These are phyloP conservation scores for Kluyveromyces sp. DNA, from an alignment of 1,139 yeast species.

Conservation along the genomic window DNA sequence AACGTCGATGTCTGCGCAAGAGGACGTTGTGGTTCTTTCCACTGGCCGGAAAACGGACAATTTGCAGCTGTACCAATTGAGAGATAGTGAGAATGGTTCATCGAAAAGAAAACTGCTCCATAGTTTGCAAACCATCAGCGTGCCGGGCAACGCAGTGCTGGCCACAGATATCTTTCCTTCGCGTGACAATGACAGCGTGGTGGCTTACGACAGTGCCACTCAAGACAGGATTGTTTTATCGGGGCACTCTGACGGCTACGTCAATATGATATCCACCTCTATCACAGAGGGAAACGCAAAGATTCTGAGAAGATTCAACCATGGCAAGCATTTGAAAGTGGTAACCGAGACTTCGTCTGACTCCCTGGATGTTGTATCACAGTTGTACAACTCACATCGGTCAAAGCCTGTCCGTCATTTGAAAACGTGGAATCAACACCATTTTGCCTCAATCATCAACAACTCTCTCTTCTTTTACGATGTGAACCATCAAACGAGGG, in stretches of 20 bases:
- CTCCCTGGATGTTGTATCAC: conserved; percentile 10
- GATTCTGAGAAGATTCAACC: conserved; percentile 25
- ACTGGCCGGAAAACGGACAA: conserved; percentile 15
- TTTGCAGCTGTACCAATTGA: conserved; percentile 18
- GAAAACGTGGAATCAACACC: conserved; percentile 16
- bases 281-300: conserved; percentile 20
- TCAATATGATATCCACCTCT: conserved; percentile 26
- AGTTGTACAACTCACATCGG: conserved; percentile 4
- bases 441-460: conserved; percentile 25
- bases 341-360: conserved; percentile 11
- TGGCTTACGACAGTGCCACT: conserved; percentile 6
- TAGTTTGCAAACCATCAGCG: conserved; percentile 22
- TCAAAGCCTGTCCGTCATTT: conserved; percentile 23
- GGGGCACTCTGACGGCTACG: conserved; percentile 27
- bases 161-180: conserved; percentile 14
- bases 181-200: conserved; percentile 5
- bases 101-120: conserved; percentile 13
- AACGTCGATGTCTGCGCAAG: conserved; percentile 16
- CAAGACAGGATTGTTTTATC: conserved; percentile 21
- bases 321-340: conserved; percentile 20
- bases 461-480: conserved; percentile 27
- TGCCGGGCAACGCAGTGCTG: conserved; percentile 24
- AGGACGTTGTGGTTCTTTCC: conserved; percentile 17
- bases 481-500: conserved; percentile 15
- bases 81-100: conserved; percentile 1